Evolutionary conservation across 202 grass and related monocot genomes (phyloP), one percentile per base, ranked within the genome.

Genomic region (Schoenoplectus triqueter): DNA sequence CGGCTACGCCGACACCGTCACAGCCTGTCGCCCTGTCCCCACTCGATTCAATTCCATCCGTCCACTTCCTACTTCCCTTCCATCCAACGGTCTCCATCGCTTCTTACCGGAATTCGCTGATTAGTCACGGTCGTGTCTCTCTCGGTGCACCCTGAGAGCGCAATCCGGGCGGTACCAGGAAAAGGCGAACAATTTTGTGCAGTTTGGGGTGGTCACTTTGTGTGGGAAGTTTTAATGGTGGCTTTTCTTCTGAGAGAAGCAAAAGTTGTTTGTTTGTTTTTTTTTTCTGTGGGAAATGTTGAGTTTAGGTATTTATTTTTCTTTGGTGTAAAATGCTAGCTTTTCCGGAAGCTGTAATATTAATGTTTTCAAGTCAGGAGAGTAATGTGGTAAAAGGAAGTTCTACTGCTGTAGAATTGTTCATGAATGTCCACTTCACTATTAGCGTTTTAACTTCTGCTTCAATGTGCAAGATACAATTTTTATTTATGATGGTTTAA

Each of bases 1-100:
- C 88, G 79, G 50, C 2, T 80, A 62, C 88, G 91, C 91, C 88
- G 91, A 92, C 91, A 88, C 31, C 31, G 31, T 31, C 31, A 31
- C 31, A 31, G 31, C 31, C 31, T 31, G 31, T 31, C 31, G 31
- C 31, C 31, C 31, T 31, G 31, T 31, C 31, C 31, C 31, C 31
- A 31, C 31, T 31, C 31, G 31, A 31, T 31, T 31, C 31, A 31
- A 31, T 31, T 31, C 31, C 31, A 31, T 31, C 31, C 68, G 17
- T 44, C 56, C 88, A 80, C 80, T 10, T 17, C 10, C 42, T 42
- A 74, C 9, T 15, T 22, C 45, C 56, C 11, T n/a, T 51, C 44
- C 18, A 69, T 62, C 69, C 39, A 73, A 74, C 56, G 76, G 41
- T 40, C 48, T 10, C 6, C 1, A 80, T 18, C 82, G 20, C 40